Evolutionary conservation across 768 basidiomycete species (phyloP).

Genomic region (Termitomyces sp.): DNA sequence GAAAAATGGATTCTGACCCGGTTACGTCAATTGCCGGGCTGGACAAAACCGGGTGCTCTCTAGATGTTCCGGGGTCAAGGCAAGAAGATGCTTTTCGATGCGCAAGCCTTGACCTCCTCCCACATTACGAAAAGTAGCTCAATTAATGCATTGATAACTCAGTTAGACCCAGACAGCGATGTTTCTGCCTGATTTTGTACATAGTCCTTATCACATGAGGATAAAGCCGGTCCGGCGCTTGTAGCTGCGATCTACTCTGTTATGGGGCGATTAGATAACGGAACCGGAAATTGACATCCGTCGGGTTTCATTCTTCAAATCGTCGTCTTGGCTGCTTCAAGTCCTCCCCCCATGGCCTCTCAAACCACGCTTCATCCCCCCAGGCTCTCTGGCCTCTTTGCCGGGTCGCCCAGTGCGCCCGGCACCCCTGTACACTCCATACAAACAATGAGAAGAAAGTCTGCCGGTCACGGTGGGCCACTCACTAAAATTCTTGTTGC

Average conservation of each 20-base stretch:
- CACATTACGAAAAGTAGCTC: too few species aligned
- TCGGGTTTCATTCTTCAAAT: constrained; percentile 11
- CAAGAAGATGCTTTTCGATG: too few species aligned
- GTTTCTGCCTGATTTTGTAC: too few species aligned
- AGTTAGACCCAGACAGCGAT: too few species aligned
- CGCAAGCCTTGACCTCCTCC: too few species aligned
- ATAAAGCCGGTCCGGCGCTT: too few species aligned
- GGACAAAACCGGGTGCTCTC: neutral
- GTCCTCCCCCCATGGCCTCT: constrained; percentile 32
- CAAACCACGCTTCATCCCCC: constrained; percentile 58
- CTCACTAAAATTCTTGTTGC: constrained; percentile 90
- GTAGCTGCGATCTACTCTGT: neutral
- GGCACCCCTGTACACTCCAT: constrained; percentile 88
- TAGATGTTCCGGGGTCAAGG: neutral
- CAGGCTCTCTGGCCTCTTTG: constrained; percentile 67
- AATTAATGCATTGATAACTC: too few species aligned
- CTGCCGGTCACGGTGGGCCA: constrained; percentile 86
- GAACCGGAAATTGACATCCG: constrained; percentile 10
- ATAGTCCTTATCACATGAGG: too few species aligned
- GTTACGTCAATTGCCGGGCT: neutral
- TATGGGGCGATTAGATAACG: neutral
- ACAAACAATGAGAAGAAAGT: constrained; percentile 85
- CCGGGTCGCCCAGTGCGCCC: constrained; percentile 68
- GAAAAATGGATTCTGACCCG: neutral
- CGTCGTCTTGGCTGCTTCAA: neutral